A percentile compares a stretch with the other conserved stretches of the same genome.
Conservation (phyloP, 345 rosid species). For the Populus nigra region DNA sequence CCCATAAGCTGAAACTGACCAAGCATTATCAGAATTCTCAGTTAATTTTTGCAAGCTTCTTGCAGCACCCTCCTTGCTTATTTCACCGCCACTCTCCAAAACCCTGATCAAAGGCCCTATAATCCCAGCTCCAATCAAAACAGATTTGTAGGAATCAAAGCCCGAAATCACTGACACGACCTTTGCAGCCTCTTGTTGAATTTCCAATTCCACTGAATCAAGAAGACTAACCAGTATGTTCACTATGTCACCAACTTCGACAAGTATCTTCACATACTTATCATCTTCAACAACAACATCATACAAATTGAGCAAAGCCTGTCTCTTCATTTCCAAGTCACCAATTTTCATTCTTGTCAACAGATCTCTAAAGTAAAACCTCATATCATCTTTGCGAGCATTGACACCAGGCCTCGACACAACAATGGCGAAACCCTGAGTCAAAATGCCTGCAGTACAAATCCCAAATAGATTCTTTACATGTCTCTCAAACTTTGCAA, state of each 20-base stretch:
- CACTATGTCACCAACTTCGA: slow-evolving; percentile 55
- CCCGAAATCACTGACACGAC: slow-evolving; percentile 55
- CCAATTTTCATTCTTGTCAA: slow-evolving; percentile 92
- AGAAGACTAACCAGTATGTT: slow-evolving; percentile 55
- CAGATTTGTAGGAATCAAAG: slow-evolving; percentile 48
- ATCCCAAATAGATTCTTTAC: slow-evolving; percentile 55
- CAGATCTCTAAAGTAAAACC: slow-evolving; percentile 77
- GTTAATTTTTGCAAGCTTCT: slow-evolving; percentile 67
- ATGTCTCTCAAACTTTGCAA: slow-evolving; percentile 52
- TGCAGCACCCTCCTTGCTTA: slow-evolving; percentile 54
- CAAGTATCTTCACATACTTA: slow-evolving; percentile 49
- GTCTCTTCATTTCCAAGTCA: slow-evolving; percentile 74
- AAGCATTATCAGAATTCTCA: slow-evolving; percentile 78
- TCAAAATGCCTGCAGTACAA: slow-evolving; percentile 57
- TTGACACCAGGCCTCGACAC: slow-evolving; percentile 65
- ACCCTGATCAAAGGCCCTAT: slow-evolving; percentile 69
- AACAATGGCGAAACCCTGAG: slow-evolving; percentile 69
- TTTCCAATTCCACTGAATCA: slow-evolving; percentile 44
- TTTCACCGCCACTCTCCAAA: slow-evolving; percentile 54
- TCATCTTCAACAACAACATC: slow-evolving; percentile 62
- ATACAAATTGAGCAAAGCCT: slow-evolving; percentile 58
- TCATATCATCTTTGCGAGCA: slow-evolving; percentile 77
- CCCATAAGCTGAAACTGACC: slow-evolving; percentile 96
- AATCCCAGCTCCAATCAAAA: slow-evolving; percentile 59
- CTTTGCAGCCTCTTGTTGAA: slow-evolving; percentile 65